A percentile compares a stretch with the other conserved stretches of the same genome.
These are phyloP conservation scores for Ophiognomonia clavigignenti-juglandacearum DNA, from an alignment of 2,329 filamentous ascomycete genomes.

Conservation along the genomic window DNA sequence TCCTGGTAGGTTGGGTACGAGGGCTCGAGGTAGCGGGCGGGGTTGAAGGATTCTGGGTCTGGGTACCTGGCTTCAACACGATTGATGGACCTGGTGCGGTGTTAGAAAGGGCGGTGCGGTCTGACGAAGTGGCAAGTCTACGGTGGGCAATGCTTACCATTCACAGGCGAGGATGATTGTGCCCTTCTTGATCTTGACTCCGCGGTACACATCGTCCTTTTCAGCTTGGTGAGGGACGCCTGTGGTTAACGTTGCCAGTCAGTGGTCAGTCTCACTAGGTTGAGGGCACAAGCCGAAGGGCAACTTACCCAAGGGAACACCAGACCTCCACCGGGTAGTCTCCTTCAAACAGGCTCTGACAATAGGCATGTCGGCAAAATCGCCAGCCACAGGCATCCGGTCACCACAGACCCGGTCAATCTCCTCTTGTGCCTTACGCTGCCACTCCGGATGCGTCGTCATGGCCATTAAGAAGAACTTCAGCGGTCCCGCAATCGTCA, in stretches of 20 bases:
- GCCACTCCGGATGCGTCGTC: slow-evolving; percentile 48
- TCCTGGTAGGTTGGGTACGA: slow-evolving; percentile 61
- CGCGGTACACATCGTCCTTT: slow-evolving; percentile 39
- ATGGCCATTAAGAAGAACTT: slow-evolving; percentile 50
- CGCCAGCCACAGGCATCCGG: slow-evolving; percentile 44
- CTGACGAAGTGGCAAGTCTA: neutral
- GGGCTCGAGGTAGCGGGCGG: slow-evolving; percentile 59
- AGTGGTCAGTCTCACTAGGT: neutral
- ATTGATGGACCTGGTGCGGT: slow-evolving; percentile 44
- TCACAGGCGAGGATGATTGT: slow-evolving; percentile 46
- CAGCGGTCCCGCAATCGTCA: slow-evolving; percentile 44
- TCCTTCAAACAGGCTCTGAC: slow-evolving; percentile 54
- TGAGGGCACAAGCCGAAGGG: neutral
- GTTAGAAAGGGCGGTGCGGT: neutral
- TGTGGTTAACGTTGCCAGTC: slow-evolving; percentile 16
- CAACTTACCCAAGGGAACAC: slow-evolving; percentile 44
- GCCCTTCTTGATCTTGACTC: slow-evolving; percentile 42
- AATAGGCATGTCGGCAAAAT: slow-evolving; percentile 46
- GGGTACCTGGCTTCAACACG: slow-evolving; percentile 56
- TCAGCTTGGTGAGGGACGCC: slow-evolving; percentile 47
- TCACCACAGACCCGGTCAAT: slow-evolving; percentile 52
- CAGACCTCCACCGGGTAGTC: slow-evolving; percentile 52
- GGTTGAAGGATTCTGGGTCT: slow-evolving; percentile 57
- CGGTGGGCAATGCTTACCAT: slow-evolving; percentile 31
- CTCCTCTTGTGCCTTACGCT: slow-evolving; percentile 49